Percentiles rank a stretch among this genome's conserved stretches.
These are phyloP conservation scores for Senna tora DNA, from an alignment of 306 rosid species.

Conservation along the genomic window DNA sequence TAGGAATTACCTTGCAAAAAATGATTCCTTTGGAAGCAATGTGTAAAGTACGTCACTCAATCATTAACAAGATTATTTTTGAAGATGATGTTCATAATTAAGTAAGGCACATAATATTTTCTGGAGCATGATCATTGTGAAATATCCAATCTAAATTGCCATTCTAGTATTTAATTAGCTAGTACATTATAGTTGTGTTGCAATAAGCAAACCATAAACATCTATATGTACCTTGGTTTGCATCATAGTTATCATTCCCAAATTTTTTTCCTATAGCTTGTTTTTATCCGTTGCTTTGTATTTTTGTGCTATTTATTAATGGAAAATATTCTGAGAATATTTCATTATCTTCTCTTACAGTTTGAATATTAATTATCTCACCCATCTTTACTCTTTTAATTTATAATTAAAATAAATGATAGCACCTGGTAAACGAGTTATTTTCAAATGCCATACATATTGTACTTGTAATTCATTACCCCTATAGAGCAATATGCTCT, in stretches of 20 bases:
- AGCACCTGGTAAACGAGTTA: too few species aligned
- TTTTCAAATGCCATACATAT: too few species aligned
- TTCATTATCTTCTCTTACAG: neutral
- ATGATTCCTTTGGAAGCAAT: slow-evolving; percentile 53
- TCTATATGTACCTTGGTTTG: neutral
- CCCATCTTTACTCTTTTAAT: too few species aligned
- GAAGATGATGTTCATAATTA: neutral
- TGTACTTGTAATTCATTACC: too few species aligned
- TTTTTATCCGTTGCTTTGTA: neutral
- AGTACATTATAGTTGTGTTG: neutral
- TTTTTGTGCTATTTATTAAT: neutral
- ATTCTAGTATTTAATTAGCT: neutral
- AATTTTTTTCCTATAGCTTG: neutral
- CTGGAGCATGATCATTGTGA: neutral
- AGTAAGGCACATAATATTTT: too few species aligned
- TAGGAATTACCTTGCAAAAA: slow-evolving; percentile 47
- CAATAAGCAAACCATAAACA: neutral
- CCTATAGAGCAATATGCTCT: too few species aligned
- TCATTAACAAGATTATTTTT: slow-evolving; percentile 27
- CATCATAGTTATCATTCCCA: too few species aligned
- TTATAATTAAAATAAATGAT: too few species aligned
- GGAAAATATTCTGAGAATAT: neutral
- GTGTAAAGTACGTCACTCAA: slow-evolving; percentile 53
- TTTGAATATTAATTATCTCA: too few species aligned
- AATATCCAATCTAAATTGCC: neutral